A percentile compares a stretch with the other conserved stretches of the same genome.
Conservation (phyloP, 1,139 yeast genomes). For the Yamadazyma dendronema region DNA sequence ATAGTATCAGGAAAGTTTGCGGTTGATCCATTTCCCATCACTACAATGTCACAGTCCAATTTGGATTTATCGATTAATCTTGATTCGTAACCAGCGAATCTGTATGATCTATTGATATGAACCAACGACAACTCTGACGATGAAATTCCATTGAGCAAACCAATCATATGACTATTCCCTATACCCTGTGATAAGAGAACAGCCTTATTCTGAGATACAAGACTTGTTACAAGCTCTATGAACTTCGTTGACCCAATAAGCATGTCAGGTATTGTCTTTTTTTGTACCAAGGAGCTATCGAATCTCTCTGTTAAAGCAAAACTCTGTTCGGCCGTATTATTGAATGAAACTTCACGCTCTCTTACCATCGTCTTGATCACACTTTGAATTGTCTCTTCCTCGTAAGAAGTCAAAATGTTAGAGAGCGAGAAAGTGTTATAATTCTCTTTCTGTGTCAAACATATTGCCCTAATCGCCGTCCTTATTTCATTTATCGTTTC, state of each 20-base stretch:
- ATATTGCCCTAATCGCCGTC: conserved; percentile 51
- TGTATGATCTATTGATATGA: conserved; percentile 53
- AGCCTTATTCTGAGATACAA: conserved; percentile 46
- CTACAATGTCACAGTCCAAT: conserved; percentile 63
- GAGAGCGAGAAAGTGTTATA: conserved; percentile 46
- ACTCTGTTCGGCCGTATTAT: conserved; percentile 40
- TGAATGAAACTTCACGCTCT: conserved; percentile 52
- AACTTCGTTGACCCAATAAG: conserved; percentile 48
- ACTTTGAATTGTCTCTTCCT: conserved; percentile 42
- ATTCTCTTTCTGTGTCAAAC: conserved; percentile 52
- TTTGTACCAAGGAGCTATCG: conserved; percentile 36
- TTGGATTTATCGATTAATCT: conserved; percentile 59
- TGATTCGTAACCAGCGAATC: conserved; percentile 58
- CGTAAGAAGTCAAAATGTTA: conserved; percentile 38
- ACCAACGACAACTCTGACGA: conserved; percentile 35
- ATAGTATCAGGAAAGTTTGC: conserved; percentile 1
- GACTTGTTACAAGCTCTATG: conserved; percentile 34
- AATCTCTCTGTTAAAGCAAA: conserved; percentile 62
- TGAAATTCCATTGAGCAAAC: conserved; percentile 48
- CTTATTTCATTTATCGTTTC: conserved; percentile 14
- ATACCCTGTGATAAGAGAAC: conserved; percentile 58
- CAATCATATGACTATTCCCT: conserved; percentile 56
- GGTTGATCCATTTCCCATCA: conserved; percentile 11
- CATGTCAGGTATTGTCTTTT: conserved; percentile 36
- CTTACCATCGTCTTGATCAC: conserved; percentile 55